Base-by-base conservation (phyloP, 495 filamentous ascomycete genomes). In the Penicillium mononematosum region DNA sequence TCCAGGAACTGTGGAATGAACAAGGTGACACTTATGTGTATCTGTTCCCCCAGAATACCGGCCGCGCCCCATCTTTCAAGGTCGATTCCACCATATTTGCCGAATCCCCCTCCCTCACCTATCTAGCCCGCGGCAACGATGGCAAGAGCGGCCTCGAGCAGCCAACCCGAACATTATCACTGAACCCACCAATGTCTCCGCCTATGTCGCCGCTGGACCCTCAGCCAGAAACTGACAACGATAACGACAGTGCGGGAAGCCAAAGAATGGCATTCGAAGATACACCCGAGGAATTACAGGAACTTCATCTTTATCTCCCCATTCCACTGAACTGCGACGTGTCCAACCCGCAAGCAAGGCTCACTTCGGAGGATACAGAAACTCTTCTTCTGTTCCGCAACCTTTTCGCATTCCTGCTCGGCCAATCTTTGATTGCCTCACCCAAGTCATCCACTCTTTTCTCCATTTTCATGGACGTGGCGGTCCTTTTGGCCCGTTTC, bases 1-100 rank as follows among this genome's bases (percentile, higher is more conserved):
- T 96, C 11, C 78, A 85, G 1, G 95, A 98, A 72, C 70, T 98
- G 29, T 98, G 95, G 95, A 87, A 92, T 60, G 88, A 94, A 36
- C 66, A 78, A 42, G 91, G 88, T 19, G 88, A 93, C 66, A 88
- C 90, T n/a, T 84, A 84, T 52, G 82, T 98, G 25, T 96, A 94
- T 64, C 75, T 98, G 8, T 89, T 89, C 63, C 83, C 91, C 3
- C 82, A 83, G 42, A 83, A 77, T 34, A 81, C 80, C 49, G 81
- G 84, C 45, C 80, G 79, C 47, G 80, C 87, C 0, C 79, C 94
- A 9, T 95, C 88, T 9, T 96, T 96, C 71, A 88, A 83, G 62
- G 76, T 96, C 11, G 79, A 87, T 64, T 88, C 88, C 8, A 82
- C 86, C 29, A 72, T 86, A 42, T 86, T 94, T 53, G 77, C 84